Conservation (phyloP, 495 filamentous ascomycete genomes). For the Penicillium parvum region DNA sequence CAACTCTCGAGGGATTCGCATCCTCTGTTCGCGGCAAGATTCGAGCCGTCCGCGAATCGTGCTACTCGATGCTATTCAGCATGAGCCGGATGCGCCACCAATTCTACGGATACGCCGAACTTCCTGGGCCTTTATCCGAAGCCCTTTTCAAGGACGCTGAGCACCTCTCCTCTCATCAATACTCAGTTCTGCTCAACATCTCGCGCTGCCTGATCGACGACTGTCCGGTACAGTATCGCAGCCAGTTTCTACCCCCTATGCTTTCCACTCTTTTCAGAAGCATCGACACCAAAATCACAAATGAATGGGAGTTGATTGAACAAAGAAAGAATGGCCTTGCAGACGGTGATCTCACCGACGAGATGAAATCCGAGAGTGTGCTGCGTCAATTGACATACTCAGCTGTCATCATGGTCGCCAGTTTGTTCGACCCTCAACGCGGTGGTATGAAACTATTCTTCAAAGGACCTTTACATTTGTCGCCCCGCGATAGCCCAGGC, state of each 20-base stretch:
- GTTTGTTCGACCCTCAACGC: slow-evolving; percentile 72
- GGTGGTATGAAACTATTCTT: slow-evolving; percentile 31
- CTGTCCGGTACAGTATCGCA: slow-evolving; percentile 72
- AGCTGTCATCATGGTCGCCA: slow-evolving; percentile 83
- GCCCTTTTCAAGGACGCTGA: slow-evolving; percentile 81
- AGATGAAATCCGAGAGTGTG: slow-evolving; percentile 98
- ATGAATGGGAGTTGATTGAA: slow-evolving; percentile 72
- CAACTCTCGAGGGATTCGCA: slow-evolving; percentile 87
- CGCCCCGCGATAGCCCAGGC: not conserved
- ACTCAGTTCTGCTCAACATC: slow-evolving; percentile 83
- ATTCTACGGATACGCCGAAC: slow-evolving; percentile 83
- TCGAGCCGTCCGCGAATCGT: slow-evolving; percentile 82
- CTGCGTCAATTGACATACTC: slow-evolving; percentile 89
- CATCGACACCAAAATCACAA: slow-evolving; percentile 78
- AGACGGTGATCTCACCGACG: slow-evolving; percentile 71
- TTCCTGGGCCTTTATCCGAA: slow-evolving; percentile 78
- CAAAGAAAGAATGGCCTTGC: slow-evolving; percentile 60
- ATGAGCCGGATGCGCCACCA: slow-evolving; percentile 82
- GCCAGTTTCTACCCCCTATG: slow-evolving; percentile 82
- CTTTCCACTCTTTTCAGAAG: slow-evolving; percentile 76
- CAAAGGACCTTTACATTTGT: not conserved
- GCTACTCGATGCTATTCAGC: slow-evolving; percentile 88
- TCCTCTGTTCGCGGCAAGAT: slow-evolving; percentile 87
- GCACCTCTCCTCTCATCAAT: slow-evolving; percentile 84
- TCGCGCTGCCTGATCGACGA: slow-evolving; percentile 83